Evolutionary conservation across 2,329 filamentous ascomycete species (phyloP).

Genomic region (Orbilia blumenaviensis): DNA sequence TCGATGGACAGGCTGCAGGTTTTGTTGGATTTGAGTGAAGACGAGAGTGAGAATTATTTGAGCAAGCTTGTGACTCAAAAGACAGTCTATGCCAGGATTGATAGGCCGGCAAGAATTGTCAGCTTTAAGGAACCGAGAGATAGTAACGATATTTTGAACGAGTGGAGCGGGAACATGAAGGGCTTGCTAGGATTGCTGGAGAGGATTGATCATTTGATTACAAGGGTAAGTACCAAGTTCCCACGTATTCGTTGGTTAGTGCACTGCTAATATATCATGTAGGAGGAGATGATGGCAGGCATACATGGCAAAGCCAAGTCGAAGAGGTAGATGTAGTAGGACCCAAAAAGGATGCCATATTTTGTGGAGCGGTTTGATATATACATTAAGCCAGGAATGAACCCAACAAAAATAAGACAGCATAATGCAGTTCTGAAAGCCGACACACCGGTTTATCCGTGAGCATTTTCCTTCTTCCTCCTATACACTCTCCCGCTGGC

Average conservation of each 20-base stretch:
- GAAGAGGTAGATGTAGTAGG: slow-evolving; percentile 32
- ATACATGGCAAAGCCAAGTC: slow-evolving; percentile 73
- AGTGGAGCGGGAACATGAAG: slow-evolving; percentile 99
- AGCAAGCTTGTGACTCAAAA: slow-evolving; percentile 96
- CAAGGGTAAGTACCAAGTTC: slow-evolving; percentile 67
- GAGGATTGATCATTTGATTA: slow-evolving; percentile 96
- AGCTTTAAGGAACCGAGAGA: slow-evolving; percentile 94
- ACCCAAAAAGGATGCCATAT: slow-evolving; percentile 12
- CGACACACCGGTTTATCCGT: neutral
- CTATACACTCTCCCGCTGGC: neutral
- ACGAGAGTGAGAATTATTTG: slow-evolving; percentile 99
- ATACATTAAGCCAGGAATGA: slow-evolving; percentile 28
- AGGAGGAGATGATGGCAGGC: slow-evolving; percentile 99
- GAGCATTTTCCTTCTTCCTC: neutral
- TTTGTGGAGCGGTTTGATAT: slow-evolving; percentile 31
- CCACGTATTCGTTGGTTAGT: no score
- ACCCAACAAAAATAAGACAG: slow-evolving; percentile 13
- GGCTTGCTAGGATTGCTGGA: slow-evolving; percentile 83
- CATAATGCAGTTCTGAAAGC: slow-evolving; percentile 16
- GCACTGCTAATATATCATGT: slow-evolving; percentile 34
- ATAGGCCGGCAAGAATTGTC: slow-evolving; percentile 88
- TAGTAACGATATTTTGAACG: slow-evolving; percentile 94
- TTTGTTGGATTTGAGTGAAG: slow-evolving; percentile 88
- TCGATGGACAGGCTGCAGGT: slow-evolving; percentile 89
- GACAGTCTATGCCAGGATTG: slow-evolving; percentile 97